Evolutionary conservation across 148 eudicot species (phyloP), one percentile per base, ranked within the genome.

Genomic region (Pouteria glomerata): DNA sequence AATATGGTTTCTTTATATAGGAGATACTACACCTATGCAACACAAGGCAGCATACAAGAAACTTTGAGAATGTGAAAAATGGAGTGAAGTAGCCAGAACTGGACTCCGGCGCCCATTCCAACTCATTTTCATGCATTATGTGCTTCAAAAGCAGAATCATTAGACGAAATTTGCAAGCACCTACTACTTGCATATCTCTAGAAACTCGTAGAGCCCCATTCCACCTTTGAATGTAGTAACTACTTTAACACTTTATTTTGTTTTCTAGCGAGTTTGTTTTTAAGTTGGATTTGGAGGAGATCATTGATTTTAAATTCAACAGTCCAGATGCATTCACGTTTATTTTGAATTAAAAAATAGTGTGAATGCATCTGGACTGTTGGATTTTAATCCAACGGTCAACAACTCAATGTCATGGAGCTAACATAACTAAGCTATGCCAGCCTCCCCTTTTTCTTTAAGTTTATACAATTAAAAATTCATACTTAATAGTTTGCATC

Each of bases 81-180:
- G 27, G 14, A 67, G 23, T 33, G 39, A 11, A 50, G 70, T 50
- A 66, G 57, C 58, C 58, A 67, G 71, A 67, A 30, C 19, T 15
- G 1, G 29, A 23, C 30, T 37, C 50, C 31, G 39, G 47, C 30
- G 39, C 29, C 44, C 3, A 6, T 37, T n/a, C 35, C 29, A n/a
- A 18, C 55, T 48, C 35, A 31, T 30, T 67, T n/a, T n/a, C 19
- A 68, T 23, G 35, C n/a, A 55, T 55, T 6, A 53, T 35, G 33
- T 53, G 33, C 50, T 69, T 33, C 21, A 52, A 2, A 55, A 69
- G 33, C 8, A 26, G 31, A 51, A 51, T 51, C 41, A 51, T 50
- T 68, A 0, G 21, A 8, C 14, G 23, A 55, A 52, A 48, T 24
- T 21, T 21, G 72, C 56, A 51, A 18, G 72, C 56, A 31, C 26